phyloP scores from a whole-genome alignment of 1,284 basidiomycete species.

The Athelia psychrophila region DNA sequence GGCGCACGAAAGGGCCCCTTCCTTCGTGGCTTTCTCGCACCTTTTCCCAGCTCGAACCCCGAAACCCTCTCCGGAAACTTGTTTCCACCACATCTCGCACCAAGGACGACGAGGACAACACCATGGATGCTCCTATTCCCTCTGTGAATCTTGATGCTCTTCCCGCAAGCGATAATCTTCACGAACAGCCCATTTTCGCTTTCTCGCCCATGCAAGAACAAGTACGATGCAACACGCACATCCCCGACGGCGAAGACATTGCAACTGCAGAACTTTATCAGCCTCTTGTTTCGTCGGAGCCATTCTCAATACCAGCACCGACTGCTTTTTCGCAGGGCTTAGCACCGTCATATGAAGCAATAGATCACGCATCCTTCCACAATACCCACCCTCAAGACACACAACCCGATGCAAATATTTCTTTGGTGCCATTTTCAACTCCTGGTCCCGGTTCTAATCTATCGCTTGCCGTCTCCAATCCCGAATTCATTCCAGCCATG shows the following conservation, averaged over 20 bases:
- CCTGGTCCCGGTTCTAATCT: constrained; percentile 28
- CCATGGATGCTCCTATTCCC: neutral
- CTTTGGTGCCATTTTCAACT: constrained; percentile 29
- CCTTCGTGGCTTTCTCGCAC: constrained; percentile 47
- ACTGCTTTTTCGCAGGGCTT: too few relatives aligned
- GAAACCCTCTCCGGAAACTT: constrained; percentile 44
- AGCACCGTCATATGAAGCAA: too few relatives aligned
- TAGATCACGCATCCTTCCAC: too few relatives aligned
- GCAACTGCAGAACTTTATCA: constrained; percentile 6
- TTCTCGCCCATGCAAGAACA: neutral
- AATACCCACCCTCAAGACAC: too few relatives aligned
- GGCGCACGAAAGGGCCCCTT: constrained; percentile 19
- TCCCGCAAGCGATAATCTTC: neutral
- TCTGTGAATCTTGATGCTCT: neutral
- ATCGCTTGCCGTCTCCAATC: constrained; percentile 7
- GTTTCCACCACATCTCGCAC: constrained; percentile 20
- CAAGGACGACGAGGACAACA: neutral
- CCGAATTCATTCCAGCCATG: neutral
- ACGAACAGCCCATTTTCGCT: constrained; percentile 1
- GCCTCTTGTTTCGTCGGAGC: too few relatives aligned
- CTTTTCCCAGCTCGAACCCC: constrained; percentile 34
- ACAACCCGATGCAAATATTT: too few relatives aligned
- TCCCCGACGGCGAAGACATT: constrained; percentile 2
- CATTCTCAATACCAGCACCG: too few relatives aligned
- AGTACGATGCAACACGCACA: neutral